These are phyloP conservation scores for Phylloporus sp. DNA, from an alignment of 1,284 basidiomycete species.

Conservation along the genomic window DNA sequence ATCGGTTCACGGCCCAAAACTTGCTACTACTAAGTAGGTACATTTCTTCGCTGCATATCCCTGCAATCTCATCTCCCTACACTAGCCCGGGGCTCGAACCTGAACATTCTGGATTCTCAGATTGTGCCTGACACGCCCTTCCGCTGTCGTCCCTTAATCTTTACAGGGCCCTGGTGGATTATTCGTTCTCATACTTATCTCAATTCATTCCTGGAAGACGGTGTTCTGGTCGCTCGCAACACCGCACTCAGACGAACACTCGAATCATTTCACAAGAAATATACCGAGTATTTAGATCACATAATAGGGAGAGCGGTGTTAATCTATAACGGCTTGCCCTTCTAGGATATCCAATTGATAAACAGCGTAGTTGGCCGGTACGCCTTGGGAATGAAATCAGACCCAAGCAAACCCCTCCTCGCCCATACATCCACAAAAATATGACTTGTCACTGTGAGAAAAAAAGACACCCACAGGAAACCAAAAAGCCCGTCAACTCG, in stretches of 20 bases:
- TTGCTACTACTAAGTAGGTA: too few relatives aligned
- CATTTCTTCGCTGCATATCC: too few relatives aligned
- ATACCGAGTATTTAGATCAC: not conserved
- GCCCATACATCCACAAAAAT: slow-evolving; percentile 61
- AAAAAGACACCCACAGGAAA: slow-evolving; percentile 56
- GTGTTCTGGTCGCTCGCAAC: not conserved
- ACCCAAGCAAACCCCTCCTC: slow-evolving; percentile 46
- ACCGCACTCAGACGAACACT: not conserved
- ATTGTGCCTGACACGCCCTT: too few relatives aligned
- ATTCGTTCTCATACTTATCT: not conserved
- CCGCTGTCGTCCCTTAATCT: not conserved
- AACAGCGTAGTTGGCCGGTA: slow-evolving; percentile 33
- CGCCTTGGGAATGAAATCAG: slow-evolving; percentile 19
- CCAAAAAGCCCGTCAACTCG: slow-evolving; percentile 56
- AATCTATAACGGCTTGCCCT: not conserved
- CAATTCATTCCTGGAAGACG: not conserved
- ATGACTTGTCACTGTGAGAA: slow-evolving; percentile 55
- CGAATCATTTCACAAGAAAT: not conserved
- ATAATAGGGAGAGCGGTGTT: not conserved
- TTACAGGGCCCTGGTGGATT: not conserved
- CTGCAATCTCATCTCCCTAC: too few relatives aligned
- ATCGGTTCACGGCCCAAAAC: not conserved
- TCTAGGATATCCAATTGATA: slow-evolving; percentile 24
- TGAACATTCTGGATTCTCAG: too few relatives aligned
- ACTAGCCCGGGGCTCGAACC: too few relatives aligned